Percentiles rank a stretch among this genome's conserved stretches.
Conservation (phyloP, 2,329 filamentous ascomycete genomes). For the Colletotrichum tofieldiae region DNA sequence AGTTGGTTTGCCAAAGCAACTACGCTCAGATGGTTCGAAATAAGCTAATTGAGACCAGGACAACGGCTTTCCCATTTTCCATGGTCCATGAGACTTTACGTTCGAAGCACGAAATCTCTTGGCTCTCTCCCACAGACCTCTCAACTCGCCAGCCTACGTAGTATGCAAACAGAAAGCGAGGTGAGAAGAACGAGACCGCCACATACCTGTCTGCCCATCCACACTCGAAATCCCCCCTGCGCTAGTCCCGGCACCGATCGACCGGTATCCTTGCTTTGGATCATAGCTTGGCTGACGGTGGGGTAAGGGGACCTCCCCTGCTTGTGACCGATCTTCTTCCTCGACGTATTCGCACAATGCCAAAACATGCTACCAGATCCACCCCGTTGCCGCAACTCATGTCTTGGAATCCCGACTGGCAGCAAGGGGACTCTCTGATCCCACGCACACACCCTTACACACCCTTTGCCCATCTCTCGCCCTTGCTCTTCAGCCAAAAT, state of each 20-base stretch:
- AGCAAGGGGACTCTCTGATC: conserved; percentile 20
- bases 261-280: conserved; percentile 38
- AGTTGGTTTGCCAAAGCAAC: conserved; percentile 4
- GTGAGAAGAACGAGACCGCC: not conserved
- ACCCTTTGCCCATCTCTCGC: conserved; percentile 3
- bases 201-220: not conserved
- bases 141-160: not conserved
- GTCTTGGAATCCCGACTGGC: conserved; percentile 37
- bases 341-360: conserved; percentile 32
- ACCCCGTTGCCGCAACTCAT: conserved; percentile 38
- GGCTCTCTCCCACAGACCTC: conserved; percentile 27
- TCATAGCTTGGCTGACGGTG: conserved; percentile 33
- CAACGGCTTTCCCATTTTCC: conserved; percentile 9
- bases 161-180: conserved; percentile 19
- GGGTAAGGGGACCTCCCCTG: conserved; percentile 39
- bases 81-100: conserved; percentile 30
- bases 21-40: conserved; percentile 15
- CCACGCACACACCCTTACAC: conserved; percentile 19
- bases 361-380: conserved; percentile 41
- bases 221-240: conserved; percentile 27
- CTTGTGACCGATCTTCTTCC: conserved; percentile 26
- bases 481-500: conserved; percentile 14
- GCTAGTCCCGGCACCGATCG: conserved; percentile 34
- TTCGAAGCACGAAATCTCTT: conserved; percentile 28
- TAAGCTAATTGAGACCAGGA: conserved; percentile 20